A percentile compares a stretch with the other conserved stretches of the same genome.
These are phyloP conservation scores for Kalmanozyma brasiliensis DNA, from an alignment of 1,284 basidiomycete species.

Conservation along the genomic window DNA sequence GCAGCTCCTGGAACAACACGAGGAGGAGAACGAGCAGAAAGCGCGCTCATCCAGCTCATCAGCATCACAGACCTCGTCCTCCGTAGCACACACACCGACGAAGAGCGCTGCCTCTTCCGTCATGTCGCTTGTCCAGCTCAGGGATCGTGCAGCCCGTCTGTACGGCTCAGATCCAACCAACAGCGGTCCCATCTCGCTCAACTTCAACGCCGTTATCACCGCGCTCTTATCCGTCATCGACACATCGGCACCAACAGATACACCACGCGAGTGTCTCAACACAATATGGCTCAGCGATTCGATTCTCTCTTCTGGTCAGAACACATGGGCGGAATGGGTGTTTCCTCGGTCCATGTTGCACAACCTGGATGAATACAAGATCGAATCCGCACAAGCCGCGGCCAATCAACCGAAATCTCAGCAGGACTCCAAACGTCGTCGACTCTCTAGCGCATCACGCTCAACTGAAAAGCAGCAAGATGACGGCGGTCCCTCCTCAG, in stretches of 20 bases:
- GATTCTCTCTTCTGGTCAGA: constrained; percentile 21
- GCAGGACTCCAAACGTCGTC: constrained; percentile 31
- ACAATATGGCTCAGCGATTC: constrained; percentile 33
- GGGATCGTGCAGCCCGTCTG: constrained; percentile 37
- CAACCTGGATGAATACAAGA: constrained; percentile 27
- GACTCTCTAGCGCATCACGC: constrained; percentile 9
- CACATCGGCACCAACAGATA: constrained; percentile 17
- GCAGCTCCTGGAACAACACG: background rate
- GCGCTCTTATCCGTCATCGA: constrained; percentile 39
- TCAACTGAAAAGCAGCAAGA: background rate
- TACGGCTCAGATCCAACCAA: constrained; percentile 19
- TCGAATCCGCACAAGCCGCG: background rate
- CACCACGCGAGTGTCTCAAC: constrained; percentile 15
- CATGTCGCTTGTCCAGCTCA: constrained; percentile 40
- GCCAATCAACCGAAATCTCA: constrained; percentile 3
- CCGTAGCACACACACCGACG: background rate
- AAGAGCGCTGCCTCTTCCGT: constrained; percentile 2
- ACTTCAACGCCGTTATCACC: constrained; percentile 36
- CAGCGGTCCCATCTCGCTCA: constrained; percentile 16
- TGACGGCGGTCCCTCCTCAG: background rate
- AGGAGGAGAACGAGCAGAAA: background rate
- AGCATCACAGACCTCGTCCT: constrained; percentile 2
- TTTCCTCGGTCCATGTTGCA: constrained; percentile 36
- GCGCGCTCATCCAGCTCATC: constrained; percentile 7
- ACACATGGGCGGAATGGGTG: constrained; percentile 40